Evolutionary conservation across 495 filamentous ascomycete species (phyloP).

Genomic region (Penicillium pancosmium): DNA sequence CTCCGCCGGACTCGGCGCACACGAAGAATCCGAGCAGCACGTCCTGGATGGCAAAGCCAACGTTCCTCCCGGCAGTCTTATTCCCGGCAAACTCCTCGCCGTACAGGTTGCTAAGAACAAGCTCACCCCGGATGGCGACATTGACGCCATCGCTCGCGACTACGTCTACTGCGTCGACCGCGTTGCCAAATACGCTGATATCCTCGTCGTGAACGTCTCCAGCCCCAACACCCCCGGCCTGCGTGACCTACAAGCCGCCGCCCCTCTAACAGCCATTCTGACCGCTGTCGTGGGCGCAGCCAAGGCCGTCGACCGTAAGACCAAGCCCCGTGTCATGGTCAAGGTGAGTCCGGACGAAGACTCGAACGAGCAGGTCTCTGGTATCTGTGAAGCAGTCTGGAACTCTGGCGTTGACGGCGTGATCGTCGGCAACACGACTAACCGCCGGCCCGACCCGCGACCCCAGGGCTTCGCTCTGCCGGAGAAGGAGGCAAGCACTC

Average conservation of each 20-base stretch:
- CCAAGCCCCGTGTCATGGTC: slow-evolving; percentile 87
- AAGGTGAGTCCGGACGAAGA: slow-evolving; percentile 97
- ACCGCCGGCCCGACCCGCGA: slow-evolving; percentile 69
- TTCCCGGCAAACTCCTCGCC: slow-evolving; percentile 72
- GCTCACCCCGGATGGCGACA: slow-evolving; percentile 77
- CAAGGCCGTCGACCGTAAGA: slow-evolving; percentile 62
- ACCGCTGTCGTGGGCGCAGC: slow-evolving; percentile 81
- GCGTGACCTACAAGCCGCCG: slow-evolving; percentile 77
- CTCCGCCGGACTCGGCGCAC: slow-evolving; percentile 62
- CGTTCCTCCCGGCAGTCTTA: slow-evolving; percentile 72
- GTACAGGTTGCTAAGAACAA: slow-evolving; percentile 99
- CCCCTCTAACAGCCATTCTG: slow-evolving; percentile 78
- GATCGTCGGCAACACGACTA: slow-evolving; percentile 98
- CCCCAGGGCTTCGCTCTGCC: slow-evolving; percentile 65
- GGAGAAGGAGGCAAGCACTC: slow-evolving; percentile 61
- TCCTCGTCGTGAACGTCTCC: slow-evolving; percentile 95
- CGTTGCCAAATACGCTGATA: slow-evolving; percentile 84
- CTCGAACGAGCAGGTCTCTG: slow-evolving; percentile 74
- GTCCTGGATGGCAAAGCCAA: slow-evolving; percentile 72
- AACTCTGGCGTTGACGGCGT: slow-evolving; percentile 86
- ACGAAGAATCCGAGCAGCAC: slow-evolving; percentile 63
- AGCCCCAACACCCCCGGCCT: slow-evolving; percentile 94
- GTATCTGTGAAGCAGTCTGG: slow-evolving; percentile 86
- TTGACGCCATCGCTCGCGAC: slow-evolving; percentile 79
- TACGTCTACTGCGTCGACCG: slow-evolving; percentile 84